Base-by-base conservation (phyloP, 2,329 filamentous ascomycete genomes). In the Falciphora oryzae region DNA sequence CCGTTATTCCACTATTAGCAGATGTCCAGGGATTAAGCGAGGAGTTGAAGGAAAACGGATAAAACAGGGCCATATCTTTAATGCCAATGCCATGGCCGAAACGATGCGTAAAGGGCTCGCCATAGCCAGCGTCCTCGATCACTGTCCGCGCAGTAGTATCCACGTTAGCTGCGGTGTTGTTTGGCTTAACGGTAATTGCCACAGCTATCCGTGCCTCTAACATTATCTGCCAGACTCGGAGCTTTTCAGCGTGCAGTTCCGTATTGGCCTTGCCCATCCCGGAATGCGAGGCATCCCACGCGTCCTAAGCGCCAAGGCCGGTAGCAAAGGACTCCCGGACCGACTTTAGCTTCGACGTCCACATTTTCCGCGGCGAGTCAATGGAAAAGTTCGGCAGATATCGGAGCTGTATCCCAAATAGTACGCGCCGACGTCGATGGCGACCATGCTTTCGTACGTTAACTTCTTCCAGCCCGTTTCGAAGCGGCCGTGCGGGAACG, bases 21-120 rank as follows among this genome's bases (percentile, higher is more conserved):
- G 4, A 28, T 16, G n/a, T 7, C 10, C 6, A 57, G 56, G 16
- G 16, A 57, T 10, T 11, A 50, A 22, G 44, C 11, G 44, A n/a
- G n/a, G 11, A 11, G 44, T 10, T 10, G 6, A 62, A n/a, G 13
- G 56, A 50, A 50, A 28, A 50, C n/a, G n/a, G n/a, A n/a, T n/a
- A n/a, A n/a, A n/a, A n/a, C n/a, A n/a, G n/a, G n/a, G n/a, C n/a
- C 67, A n/a, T 68, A 73, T 73, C 74, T 73, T 89, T 88, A 70
- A 89, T 87, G 0, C 86, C 86, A 61, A 89, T 87, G 1, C 86
- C 83, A 68, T 89, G 86, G 1, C 86, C 86, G 1, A 89, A 75
- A 1, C 86, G 80, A 68, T 89, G 86, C 1, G 85, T 88, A 67
- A 89, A 89, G 0, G 78, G 79, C 25, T 80, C 75, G 0, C 83